Base-by-base conservation (phyloP, 2,329 filamentous ascomycete genomes). In the Diaporthe aspalathi region DNA sequence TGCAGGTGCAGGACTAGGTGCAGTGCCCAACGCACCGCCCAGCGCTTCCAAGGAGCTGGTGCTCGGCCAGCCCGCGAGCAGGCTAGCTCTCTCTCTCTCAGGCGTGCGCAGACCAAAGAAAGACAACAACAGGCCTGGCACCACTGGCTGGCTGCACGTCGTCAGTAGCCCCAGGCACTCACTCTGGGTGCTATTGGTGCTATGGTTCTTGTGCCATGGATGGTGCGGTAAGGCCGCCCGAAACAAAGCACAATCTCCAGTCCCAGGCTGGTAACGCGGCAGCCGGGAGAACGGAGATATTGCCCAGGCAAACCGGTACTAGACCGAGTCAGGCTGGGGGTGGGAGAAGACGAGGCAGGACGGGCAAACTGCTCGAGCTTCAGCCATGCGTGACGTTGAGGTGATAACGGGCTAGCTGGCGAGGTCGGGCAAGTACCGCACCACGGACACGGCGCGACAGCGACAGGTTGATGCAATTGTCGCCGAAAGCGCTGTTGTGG, bases 301-400 rank as follows among this genome's bases (percentile, higher is more conserved):
- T n/a, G 8, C 65, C 67, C 56, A 57, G 53, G 52, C 5, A 49
- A 53, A 60, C 47, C 70, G 67, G 67, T 68, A 68, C 70, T 69
- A 57, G 70, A 63, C 70, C 70, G 70, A 72, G 70, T 72, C 70
- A 70, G 65, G 50, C 62, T 49, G 63, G 68, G 47, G 70, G 12
- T 38, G 49, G 47, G 22, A 50, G 16, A 7, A 38, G 35, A 38
- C 35, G 32, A 22, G 47, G 47, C 47, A 50, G 47, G 49, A 63
- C 47, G 27, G 52, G 69, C 53, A 67, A n/a, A 57, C 29, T 60
- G 54, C 67, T 60, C 53, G 67, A 68, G 67, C 53, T 68, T 68
- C 29, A 57, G 6, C 47, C 43, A 56, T 38, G 29, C 67, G 67
- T 68, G 67, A 56, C 67, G 53, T 68, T 50, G 67, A 68, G 53